Conservation (phyloP, 2,329 filamentous ascomycete species). For the Lanzia echinophila region DNA sequence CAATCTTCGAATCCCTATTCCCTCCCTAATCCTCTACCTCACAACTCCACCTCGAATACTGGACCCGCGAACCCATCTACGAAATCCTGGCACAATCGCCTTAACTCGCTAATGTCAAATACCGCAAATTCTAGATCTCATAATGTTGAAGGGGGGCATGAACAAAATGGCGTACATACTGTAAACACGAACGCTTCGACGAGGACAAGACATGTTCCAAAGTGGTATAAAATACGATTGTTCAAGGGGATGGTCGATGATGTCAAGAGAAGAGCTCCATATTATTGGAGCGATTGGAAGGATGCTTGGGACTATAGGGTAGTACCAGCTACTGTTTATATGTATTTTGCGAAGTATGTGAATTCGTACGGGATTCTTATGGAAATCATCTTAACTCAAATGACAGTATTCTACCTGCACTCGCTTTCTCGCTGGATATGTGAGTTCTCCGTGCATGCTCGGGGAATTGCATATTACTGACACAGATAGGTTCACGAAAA, state of each 20-base stretch:
- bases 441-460: conserved; percentile 13
- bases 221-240: conserved; percentile 69
- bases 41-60: conserved; percentile 4
- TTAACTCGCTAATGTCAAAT: conserved; percentile 1
- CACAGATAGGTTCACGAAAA: conserved; percentile 62
- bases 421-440: conserved; percentile 91
- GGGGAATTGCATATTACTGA: background rate
- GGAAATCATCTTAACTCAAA: background rate
- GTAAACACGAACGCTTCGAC: conserved; percentile 14
- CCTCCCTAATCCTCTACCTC: conserved; percentile 19
- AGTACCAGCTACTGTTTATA: conserved; percentile 80
- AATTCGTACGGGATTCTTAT: background rate
- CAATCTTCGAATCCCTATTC: conserved; percentile 13
- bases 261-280: conserved; percentile 65
- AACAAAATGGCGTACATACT: conserved; percentile 5
- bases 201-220: conserved; percentile 17
- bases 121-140: background rate
- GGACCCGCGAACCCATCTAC: background rate
- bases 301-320: conserved; percentile 91
- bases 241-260: conserved; percentile 79
- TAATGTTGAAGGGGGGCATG: background rate
- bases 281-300: conserved; percentile 73
- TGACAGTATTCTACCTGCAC: conserved; percentile 70
- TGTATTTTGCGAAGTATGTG: conserved; percentile 85
- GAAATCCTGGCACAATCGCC: conserved; percentile 5